Percentiles rank a stretch among this genome's conserved stretches.
Conservation (phyloP, 164 flowering plant species). For the Sedum album region DNA sequence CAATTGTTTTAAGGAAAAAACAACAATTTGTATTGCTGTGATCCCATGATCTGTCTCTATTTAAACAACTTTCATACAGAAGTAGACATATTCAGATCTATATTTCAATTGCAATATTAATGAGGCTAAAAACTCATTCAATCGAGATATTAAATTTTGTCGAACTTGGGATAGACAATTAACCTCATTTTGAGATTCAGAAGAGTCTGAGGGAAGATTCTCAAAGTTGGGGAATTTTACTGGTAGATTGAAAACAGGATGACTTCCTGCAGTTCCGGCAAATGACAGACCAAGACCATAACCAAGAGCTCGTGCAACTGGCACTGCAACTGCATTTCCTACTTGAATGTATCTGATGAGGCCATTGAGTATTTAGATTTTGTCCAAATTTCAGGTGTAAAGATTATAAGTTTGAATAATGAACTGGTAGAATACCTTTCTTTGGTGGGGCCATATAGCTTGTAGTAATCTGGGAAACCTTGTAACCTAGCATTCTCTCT, state of each 20-base stretch:
- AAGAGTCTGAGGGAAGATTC: neutral
- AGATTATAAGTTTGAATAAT: no score
- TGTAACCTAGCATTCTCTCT: constrained; percentile 78
- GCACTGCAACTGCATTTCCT: constrained; percentile 62
- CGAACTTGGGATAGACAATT: neutral
- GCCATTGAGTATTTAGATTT: no score
- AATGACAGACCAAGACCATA: constrained; percentile 32
- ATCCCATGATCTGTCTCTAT: no score
- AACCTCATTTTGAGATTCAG: constrained; percentile 2
- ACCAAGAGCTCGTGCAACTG: constrained; percentile 53
- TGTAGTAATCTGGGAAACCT: constrained; percentile 55
- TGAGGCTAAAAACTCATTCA: no score
- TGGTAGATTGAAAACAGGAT: neutral
- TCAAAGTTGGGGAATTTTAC: constrained; percentile 4
- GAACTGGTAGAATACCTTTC: constrained; percentile 27
- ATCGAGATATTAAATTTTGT: no score
- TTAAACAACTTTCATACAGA: no score
- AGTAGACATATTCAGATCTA: no score
- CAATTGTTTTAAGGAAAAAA: no score
- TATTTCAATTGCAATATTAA: no score
- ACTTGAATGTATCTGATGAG: constrained; percentile 42
- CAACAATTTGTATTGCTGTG: no score
- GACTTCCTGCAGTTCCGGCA: neutral
- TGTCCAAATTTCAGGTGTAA: no score
- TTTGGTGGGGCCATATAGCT: constrained; percentile 36